Conservation (phyloP, 305 asterid species). For the Lippia alba region DNA sequence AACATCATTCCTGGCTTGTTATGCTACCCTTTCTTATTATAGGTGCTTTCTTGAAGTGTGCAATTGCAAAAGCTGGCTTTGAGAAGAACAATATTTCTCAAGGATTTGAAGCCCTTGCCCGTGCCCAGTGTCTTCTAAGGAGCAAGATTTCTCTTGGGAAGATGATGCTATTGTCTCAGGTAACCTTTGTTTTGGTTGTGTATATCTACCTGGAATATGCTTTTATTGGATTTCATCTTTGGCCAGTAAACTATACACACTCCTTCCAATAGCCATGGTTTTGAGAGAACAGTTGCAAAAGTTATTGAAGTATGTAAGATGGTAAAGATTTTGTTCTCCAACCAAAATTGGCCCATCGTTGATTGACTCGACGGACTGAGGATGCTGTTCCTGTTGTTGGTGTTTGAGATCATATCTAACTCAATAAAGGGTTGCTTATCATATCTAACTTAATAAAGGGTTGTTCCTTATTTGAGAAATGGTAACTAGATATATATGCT, state of each 20-base stretch:
- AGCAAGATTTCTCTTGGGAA: constrained; percentile 91
- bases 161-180: constrained; percentile 91
- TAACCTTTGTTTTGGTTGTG: constrained; percentile 37
- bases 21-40: constrained; percentile 75
- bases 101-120: constrained; percentile 99
- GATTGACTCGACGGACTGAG: constrained; percentile 17
- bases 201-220: constrained; percentile 18
- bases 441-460: constrained; percentile 23
- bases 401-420: constrained; percentile 28
- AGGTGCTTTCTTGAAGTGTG: constrained; percentile 96
- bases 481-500: constrained; percentile 10
- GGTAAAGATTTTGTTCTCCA: constrained; percentile 28
- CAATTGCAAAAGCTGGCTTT: constrained; percentile 83
- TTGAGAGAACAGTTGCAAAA: constrained; percentile 22
- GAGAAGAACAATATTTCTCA: constrained; percentile 91
- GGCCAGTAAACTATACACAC: constrained; percentile 24
- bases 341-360: constrained; percentile 23
- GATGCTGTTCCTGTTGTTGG: constrained; percentile 26
- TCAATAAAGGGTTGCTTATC: constrained; percentile 16
- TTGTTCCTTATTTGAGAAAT: constrained; percentile 11
- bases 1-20: constrained; percentile 55
- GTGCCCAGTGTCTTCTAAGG: constrained; percentile 92
- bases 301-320: neutral
- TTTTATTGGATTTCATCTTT: constrained; percentile 23
- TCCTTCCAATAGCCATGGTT: constrained; percentile 17